Evolutionary conservation across 1,284 basidiomycete species (phyloP).

Genomic region (Heimioporus retisporus): DNA sequence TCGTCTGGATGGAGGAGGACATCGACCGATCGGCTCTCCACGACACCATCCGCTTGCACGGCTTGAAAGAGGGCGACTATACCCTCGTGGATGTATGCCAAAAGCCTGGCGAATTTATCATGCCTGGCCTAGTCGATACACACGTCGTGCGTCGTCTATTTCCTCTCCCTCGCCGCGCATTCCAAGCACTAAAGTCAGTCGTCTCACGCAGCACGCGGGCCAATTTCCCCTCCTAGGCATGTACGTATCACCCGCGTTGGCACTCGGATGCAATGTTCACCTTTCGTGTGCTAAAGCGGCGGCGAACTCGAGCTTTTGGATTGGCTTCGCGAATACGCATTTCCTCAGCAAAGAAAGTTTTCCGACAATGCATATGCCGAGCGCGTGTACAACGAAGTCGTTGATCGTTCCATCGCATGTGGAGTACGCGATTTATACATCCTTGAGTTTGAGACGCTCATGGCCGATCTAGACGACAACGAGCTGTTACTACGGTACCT

Average conservation of each 20-base stretch:
- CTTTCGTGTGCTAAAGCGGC: slow-evolving; percentile 55
- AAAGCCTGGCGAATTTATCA: slow-evolving; percentile 75
- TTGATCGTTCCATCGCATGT: slow-evolving; percentile 77
- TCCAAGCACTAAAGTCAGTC: not conserved
- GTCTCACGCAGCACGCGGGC: slow-evolving; percentile 75
- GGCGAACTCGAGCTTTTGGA: slow-evolving; percentile 86
- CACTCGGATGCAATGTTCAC: not conserved
- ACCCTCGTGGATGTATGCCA: slow-evolving; percentile 52
- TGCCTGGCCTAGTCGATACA: slow-evolving; percentile 92
- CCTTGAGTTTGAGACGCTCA: too few species aligned
- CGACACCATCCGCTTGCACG: slow-evolving; percentile 57
- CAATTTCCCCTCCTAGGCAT: slow-evolving; percentile 90
- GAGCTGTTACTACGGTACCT: slow-evolving; percentile 90
- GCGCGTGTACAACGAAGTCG: slow-evolving; percentile 76
- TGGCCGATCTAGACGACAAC: slow-evolving; percentile 80
- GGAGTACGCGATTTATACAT: slow-evolving; percentile 65
- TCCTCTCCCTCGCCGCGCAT: too few species aligned
- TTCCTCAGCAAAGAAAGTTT: slow-evolving; percentile 88
- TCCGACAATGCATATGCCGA: slow-evolving; percentile 75
- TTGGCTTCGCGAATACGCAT: slow-evolving; percentile 90
- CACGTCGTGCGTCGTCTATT: slow-evolving; percentile 72
- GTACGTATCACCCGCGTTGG: slow-evolving; percentile 47
- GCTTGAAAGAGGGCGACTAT: slow-evolving; percentile 16
- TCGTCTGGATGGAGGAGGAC: slow-evolving; percentile 71
- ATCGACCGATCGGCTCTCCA: slow-evolving; percentile 57